Conservation (phyloP, 768 basidiomycete species). For the Tylopilus sp. region DNA sequence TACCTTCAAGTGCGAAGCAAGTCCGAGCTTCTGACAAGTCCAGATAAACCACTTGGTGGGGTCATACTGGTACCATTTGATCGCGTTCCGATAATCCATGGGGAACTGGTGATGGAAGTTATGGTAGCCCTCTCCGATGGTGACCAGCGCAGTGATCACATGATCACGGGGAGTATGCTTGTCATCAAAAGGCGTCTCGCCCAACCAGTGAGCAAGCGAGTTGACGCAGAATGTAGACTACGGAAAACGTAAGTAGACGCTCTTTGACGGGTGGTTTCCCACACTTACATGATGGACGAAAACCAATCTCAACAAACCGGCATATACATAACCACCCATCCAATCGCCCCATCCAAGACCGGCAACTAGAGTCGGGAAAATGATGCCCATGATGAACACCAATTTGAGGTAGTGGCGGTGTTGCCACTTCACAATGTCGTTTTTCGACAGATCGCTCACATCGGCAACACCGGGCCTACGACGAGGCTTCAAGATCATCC, state of each 20-base stretch:
- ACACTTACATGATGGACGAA: conserved; percentile 84
- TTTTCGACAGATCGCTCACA: conserved; percentile 80
- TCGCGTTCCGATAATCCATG: conserved; percentile 96
- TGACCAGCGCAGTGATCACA: conserved; percentile 82
- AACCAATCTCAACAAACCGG: conserved; percentile 69
- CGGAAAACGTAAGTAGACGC: not conserved
- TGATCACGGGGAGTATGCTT: conserved; percentile 93
- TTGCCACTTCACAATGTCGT: conserved; percentile 81
- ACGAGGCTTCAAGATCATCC: conserved; percentile 92
- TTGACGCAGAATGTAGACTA: conserved; percentile 97
- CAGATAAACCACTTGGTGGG: conserved; percentile 90
- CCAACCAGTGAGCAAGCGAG: conserved; percentile 95
- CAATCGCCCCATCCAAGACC: conserved; percentile 86
- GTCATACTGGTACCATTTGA: conserved; percentile 88
- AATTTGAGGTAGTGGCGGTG: conserved; percentile 74
- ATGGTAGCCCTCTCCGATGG: conserved; percentile 96
- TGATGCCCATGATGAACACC: conserved; percentile 65
- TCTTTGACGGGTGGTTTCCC: not conserved
- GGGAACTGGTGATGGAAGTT: conserved; percentile 98
- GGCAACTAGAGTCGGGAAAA: conserved; percentile 73
- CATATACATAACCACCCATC: conserved; percentile 82
- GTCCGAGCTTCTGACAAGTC: conserved; percentile 45
- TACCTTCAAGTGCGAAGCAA: conserved; percentile 56
- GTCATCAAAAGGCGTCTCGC: conserved; percentile 90
- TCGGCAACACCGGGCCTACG: conserved; percentile 89